phyloP scores from a whole-genome alignment of 2,329 filamentous ascomycete genomes.

The Cladophialophora bantiana region DNA sequence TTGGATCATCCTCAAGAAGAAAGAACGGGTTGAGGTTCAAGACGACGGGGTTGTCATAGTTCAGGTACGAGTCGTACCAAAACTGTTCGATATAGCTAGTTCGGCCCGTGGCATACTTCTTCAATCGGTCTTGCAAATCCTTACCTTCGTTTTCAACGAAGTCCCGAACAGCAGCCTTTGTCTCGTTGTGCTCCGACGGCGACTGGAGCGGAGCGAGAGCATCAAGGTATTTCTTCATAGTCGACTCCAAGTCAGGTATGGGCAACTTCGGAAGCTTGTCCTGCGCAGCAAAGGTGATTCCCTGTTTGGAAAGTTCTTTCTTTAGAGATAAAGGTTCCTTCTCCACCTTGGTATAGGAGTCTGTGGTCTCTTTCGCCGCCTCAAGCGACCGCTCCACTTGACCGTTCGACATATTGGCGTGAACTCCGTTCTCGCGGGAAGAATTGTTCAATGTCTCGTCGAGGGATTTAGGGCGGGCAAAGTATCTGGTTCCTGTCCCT shows the following conservation, averaged over 20 bases:
- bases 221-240: constrained; percentile 79
- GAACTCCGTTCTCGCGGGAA: constrained; percentile 63
- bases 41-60: constrained; percentile 96
- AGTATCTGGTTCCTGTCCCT: constrained; percentile 71
- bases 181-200: constrained; percentile 81
- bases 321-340: constrained; percentile 56
- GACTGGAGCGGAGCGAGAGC: constrained; percentile 82
- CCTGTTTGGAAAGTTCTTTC: constrained; percentile 61
- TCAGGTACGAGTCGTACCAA: constrained; percentile 98
- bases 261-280: constrained; percentile 89
- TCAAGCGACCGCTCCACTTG: constrained; percentile 40
- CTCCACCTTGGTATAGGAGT: constrained; percentile 54
- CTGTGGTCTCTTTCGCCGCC: constrained; percentile 38
- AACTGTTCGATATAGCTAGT: constrained; percentile 99
- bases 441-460: constrained; percentile 68
- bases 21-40: constrained; percentile 98
- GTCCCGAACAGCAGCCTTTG: constrained; percentile 77
- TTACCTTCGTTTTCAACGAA: constrained; percentile 84
- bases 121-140: constrained; percentile 84
- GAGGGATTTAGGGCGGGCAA: constrained; percentile 74
- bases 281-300: constrained; percentile 88
- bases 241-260: constrained; percentile 83
- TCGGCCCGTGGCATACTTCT: constrained; percentile 86
- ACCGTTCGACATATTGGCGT: constrained; percentile 42
- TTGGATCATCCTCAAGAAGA: constrained; percentile 94